Evolutionary conservation across 345 rosid species (phyloP), one percentile per base, ranked within the genome.

Genomic region (Mangifera indica): DNA sequence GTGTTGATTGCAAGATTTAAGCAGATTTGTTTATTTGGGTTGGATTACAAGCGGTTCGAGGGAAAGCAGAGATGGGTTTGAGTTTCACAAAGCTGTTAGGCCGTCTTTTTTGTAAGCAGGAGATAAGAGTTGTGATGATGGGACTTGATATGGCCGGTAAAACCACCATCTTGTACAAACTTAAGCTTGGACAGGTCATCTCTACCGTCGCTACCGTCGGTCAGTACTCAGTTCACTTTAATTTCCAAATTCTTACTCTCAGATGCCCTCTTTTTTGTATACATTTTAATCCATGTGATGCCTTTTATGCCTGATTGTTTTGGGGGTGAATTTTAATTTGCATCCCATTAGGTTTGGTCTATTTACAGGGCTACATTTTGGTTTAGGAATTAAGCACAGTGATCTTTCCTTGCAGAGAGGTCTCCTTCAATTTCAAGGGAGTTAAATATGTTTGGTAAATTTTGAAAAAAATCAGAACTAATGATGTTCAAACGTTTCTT

Each of bases 141-240:
- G 96, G 96, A 83, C 91, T 90, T 2, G 96, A 90, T 65, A 90
- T 90, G 42, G 92, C 95, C 58, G 92, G 96, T 83, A 90, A 90
- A 82, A 90, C 96, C 74, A 91, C 93, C 11, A 91, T 87, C 60
- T n/a, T 91, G 70, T 91, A 88, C 83, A 91, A 90, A 88, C 91
- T 90, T 51, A 90, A 88, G 86, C 93, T 90, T 59, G 93, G 96
- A 5, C 91, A 90, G 72, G 88, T 90, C 46, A 93, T 90, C 75
- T 85, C 96, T 77, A 88, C 93, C 21, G 87, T 88, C 69, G 90
- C 93, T 8, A 90, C 96, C 65, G 87, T 90, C 10, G 89, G 96
- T 37, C 42, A 37, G 42, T 37, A 5, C 9, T 37, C 42, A 37
- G 42, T 37, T 37, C 9, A 37, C 42, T 37, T 37, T 29, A 29